Evolutionary conservation across 179 eudicot species (phyloP).

Genomic region (Silene coronaria): DNA sequence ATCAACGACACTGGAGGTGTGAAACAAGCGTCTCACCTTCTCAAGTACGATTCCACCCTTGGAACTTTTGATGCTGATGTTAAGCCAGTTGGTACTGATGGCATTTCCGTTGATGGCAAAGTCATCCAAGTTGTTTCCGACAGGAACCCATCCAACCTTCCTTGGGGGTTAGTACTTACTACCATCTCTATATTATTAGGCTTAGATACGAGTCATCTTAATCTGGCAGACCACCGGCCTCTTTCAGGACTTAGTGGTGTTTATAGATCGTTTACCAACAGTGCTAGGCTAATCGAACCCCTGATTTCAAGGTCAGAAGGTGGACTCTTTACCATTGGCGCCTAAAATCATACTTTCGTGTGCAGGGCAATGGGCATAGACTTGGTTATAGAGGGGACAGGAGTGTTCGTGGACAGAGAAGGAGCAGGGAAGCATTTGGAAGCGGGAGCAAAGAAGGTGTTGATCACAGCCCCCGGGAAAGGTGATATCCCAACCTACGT

Average conservation of each 20-base stretch:
- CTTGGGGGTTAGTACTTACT: slow-evolving; percentile 58
- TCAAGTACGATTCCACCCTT: slow-evolving; percentile 94
- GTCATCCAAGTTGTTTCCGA: slow-evolving; percentile 75
- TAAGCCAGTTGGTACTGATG: slow-evolving; percentile 65
- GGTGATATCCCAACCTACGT: slow-evolving; percentile 98
- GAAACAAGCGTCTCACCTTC: slow-evolving; percentile 97
- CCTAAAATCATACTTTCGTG: neutral
- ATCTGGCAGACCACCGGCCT: no score
- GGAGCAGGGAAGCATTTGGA: slow-evolving; percentile 92
- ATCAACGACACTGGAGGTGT: slow-evolving; percentile 98
- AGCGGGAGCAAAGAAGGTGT: slow-evolving; percentile 95
- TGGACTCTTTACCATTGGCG: no score
- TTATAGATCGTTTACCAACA: no score
- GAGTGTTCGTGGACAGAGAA: slow-evolving; percentile 95
- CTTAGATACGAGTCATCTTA: neutral
- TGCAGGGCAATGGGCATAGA: slow-evolving; percentile 75
- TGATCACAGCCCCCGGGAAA: slow-evolving; percentile 93
- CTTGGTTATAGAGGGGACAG: slow-evolving; percentile 93
- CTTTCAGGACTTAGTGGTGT: no score
- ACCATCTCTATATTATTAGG: neutral
- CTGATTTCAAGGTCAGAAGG: no score
- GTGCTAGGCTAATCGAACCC: no score
- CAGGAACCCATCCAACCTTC: slow-evolving; percentile 84
- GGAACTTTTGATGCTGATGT: slow-evolving; percentile 97
- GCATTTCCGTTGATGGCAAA: slow-evolving; percentile 89